Conservation (phyloP, 163 green algal species). For the Trebouxiophyceae sp. region DNA sequence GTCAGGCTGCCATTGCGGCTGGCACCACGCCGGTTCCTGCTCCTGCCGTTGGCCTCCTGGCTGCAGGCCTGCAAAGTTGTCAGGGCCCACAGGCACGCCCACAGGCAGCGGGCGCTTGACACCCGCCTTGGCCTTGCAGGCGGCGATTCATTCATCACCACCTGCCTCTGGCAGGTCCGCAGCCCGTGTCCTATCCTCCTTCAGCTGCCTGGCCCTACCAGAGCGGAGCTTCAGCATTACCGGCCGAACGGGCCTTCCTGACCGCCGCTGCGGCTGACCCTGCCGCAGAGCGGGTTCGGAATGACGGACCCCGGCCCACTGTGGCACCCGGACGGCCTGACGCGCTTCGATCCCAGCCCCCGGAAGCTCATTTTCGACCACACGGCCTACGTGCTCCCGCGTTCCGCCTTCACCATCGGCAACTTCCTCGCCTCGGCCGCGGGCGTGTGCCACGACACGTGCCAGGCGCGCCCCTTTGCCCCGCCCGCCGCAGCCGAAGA, state of each 20-base stretch:
- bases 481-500: too few species aligned
- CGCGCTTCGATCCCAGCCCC: slow-evolving; percentile 11
- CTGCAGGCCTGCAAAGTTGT: too few species aligned
- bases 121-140: slow-evolving; percentile 1
- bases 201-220: neutral
- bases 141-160: slow-evolving; percentile 24
- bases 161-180: slow-evolving; percentile 23
- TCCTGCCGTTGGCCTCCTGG: too few species aligned
- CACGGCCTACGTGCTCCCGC: neutral
- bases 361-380: slow-evolving; percentile 8
- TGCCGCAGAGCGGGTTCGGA: slow-evolving; percentile 1
- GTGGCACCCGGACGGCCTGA: neutral
- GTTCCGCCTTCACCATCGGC: neutral
- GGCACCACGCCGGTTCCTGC: too few species aligned
- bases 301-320: slow-evolving; percentile 10
- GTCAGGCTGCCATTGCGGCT: too few species aligned
- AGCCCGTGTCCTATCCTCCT: neutral
- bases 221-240: neutral
- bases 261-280: neutral
- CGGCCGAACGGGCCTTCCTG: neutral
- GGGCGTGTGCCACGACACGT: neutral
- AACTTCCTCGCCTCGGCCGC: neutral
- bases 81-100: too few species aligned
- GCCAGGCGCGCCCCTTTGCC: too few species aligned
- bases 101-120: neutral